A percentile compares a stretch with the other conserved stretches of the same genome.
These are phyloP conservation scores for Diaporthe citrichinensis DNA, from an alignment of 2,329 filamentous ascomycete genomes.

Conservation along the genomic window DNA sequence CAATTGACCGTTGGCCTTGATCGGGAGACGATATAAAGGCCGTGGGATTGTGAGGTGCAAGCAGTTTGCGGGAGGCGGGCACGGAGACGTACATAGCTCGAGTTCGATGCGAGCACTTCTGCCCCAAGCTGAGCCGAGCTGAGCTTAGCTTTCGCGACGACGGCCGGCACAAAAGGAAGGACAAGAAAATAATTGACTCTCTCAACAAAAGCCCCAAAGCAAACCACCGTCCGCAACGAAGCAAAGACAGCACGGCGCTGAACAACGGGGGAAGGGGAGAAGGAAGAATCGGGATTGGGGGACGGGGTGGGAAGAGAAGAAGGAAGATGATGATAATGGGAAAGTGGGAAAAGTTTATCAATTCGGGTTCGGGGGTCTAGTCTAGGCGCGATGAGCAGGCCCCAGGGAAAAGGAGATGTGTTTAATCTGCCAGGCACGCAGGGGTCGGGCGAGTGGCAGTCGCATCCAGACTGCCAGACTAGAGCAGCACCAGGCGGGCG, in stretches of 20 bases:
- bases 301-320: constrained; percentile 13
- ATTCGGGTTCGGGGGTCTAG: constrained; percentile 46
- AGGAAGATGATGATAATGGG: constrained; percentile 30
- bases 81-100: constrained; percentile 5
- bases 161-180: constrained; percentile 41
- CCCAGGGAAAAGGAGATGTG: constrained; percentile 30
- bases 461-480: constrained; percentile 1
- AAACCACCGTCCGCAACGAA: constrained; percentile 37
- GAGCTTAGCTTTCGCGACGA: constrained; percentile 5
- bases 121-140: constrained; percentile 12
- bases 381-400: background rate
- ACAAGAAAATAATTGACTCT: constrained; percentile 39
- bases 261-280: constrained; percentile 41
- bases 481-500: background rate
- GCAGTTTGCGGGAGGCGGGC: background rate
- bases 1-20: background rate
- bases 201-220: constrained; percentile 27
- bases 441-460: constrained; percentile 27
- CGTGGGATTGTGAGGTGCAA: too few species aligned
- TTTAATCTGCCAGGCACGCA: constrained; percentile 30
- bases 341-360: constrained; percentile 44
- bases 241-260: constrained; percentile 32
- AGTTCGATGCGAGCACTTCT: constrained; percentile 2
- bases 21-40: background rate
- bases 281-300: constrained; percentile 34